Evolutionary conservation across 1,284 basidiomycete genomes (phyloP), one percentile per base, ranked within the genome.

Genomic region (Psilocybe mexicana): DNA sequence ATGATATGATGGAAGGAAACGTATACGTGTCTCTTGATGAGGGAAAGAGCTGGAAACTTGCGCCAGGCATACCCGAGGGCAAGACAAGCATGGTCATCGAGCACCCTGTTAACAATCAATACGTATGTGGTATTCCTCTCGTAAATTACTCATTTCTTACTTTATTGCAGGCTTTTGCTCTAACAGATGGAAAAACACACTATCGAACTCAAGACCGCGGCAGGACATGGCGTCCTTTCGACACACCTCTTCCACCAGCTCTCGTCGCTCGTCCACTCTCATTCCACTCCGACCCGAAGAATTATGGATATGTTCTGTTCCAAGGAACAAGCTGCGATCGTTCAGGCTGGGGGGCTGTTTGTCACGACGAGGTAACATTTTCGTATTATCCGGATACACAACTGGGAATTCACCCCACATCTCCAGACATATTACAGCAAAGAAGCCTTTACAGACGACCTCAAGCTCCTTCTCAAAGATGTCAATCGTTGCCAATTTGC

Each of bases 11-110:
- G 18, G 77, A 82, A 10, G 84, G 89, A 8, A 79, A 85, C 57
- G 80, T 98, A 6, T 86, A 87, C 67, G 83, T 95, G 4, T 96
- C 94, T 2, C 77, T 81, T n/a, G 86, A 98, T 69, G 96, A 99
- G 76, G 96, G 96, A 52, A 94, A 89, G 74, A 74, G 76, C 0
- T 98, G 95, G 94, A 72, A 71, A 0, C 71, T 69, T 50, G 85
- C 90, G 51, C 74, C 80, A 0, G 85, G 79, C 47, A 84, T 96
- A 48, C 86, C 85, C 0, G 66, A 72, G 47, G 87, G 88, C 28
- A 74, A 82, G 53, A 87, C 91, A 1, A 68, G 78, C 6, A 85
- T 92, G 77, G 85, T 98, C 52, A 78, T 98, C 56, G 86, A 91
- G 61, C 96, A 98, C 70, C 96, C 96, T 1, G 88, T 90, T 68